phyloP scores from a whole-genome alignment of 2,329 filamentous ascomycete species.

The Sporothrix pseudoabietina region DNA sequence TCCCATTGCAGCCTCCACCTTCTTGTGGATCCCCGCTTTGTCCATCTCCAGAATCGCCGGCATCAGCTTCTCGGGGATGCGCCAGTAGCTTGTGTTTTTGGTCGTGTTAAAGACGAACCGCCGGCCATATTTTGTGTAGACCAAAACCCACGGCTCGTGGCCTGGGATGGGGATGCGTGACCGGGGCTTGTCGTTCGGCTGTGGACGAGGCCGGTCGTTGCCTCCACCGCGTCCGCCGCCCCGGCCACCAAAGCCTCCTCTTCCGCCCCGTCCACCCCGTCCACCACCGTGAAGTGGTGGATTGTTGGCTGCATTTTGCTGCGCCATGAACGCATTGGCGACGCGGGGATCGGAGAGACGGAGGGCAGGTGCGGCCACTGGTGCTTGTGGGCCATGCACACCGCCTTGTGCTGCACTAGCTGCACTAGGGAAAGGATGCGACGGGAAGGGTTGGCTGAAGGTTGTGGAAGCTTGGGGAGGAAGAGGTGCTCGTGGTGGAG shows the following conservation, averaged over 20 bases:
- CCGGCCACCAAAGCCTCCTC: neutral
- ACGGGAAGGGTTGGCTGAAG: conserved; percentile 36
- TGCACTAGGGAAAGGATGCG: neutral
- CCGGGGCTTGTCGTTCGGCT: conserved; percentile 77
- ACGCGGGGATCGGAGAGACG: conserved; percentile 57
- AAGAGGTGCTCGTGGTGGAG: conserved; percentile 38
- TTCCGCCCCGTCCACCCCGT: neutral
- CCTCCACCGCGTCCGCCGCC: conserved; percentile 36
- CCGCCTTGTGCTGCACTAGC: neutral
- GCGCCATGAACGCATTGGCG: conserved; percentile 63
- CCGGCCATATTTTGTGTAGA: conserved; percentile 87
- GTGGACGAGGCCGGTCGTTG: conserved; percentile 63
- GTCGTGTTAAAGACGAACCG: conserved; percentile 87
- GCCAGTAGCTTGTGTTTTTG: conserved; percentile 92
- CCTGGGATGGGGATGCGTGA: conserved; percentile 77
- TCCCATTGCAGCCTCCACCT: conserved; percentile 37
- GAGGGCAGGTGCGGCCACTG: conserved; percentile 40
- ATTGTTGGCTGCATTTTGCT: conserved; percentile 40
- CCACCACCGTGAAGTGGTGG: conserved; percentile 37
- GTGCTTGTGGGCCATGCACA: conserved; percentile 46
- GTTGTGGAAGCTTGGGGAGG: conserved; percentile 36
- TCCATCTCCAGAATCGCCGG: conserved; percentile 74
- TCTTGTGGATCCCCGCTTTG: conserved; percentile 66
- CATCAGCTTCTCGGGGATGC: conserved; percentile 85
- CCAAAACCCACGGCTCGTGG: conserved; percentile 83